Conservation (phyloP, 345 rosid species). For the Angophora floribunda region DNA sequence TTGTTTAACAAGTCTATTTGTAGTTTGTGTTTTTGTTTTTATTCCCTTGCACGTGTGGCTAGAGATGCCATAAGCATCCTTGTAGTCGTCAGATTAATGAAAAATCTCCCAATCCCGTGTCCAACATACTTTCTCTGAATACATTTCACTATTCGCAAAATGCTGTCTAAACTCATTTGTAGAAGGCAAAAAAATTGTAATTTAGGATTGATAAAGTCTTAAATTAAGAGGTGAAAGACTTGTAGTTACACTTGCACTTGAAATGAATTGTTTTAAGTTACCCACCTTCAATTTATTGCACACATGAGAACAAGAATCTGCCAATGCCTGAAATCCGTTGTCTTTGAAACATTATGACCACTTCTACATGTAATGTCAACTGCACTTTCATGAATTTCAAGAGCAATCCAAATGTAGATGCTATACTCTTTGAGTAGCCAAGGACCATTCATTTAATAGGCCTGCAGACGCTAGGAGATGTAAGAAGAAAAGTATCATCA, state of each 20-base stretch:
- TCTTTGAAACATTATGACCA: neutral
- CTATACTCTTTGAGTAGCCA: neutral
- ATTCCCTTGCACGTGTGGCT: neutral
- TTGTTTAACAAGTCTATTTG: too few species aligned
- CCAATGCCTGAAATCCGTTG: neutral
- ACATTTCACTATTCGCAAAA: neutral
- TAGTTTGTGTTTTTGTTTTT: neutral
- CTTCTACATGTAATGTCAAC: neutral
- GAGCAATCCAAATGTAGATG: neutral
- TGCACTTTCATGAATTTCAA: neutral
- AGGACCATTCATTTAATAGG: neutral
- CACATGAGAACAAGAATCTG: neutral
- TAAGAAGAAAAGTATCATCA: neutral
- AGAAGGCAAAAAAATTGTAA: neutral
- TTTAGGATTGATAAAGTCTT: neutral
- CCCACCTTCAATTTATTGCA: neutral
- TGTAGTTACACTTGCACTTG: neutral
- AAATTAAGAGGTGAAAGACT: neutral
- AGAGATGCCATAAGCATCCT: neutral
- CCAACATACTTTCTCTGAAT: neutral
- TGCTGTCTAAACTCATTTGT: neutral
- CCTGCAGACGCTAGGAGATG: neutral
- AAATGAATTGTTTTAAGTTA: neutral
- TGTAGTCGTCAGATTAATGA: neutral
- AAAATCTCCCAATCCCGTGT: neutral